Base-by-base conservation (phyloP, 345 rosid genomes). In the Nephelium lappaceum region DNA sequence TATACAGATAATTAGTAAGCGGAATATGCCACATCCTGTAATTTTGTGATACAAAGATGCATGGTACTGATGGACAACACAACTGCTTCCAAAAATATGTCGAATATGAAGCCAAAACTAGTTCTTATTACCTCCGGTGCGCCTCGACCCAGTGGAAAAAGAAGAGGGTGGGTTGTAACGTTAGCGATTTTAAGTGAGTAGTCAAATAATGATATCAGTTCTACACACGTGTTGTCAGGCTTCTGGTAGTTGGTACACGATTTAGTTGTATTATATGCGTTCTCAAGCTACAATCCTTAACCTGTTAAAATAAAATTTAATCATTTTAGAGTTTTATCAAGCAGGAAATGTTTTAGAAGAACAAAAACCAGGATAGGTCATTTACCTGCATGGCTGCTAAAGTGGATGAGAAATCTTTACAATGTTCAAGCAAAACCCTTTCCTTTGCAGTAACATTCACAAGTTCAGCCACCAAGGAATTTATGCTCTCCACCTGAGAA, bases 341-440 rank as follows among this genome's bases (percentile, higher is more conserved):
- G 65, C 8, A 62, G 69, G 67, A 75, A 67, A 57, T 49, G 66
- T 36, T n/a, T 38, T 4, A 45, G 45, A 69, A 38, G 36, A n/a
- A 27, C 5, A 16, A 63, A 38, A 41, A 24, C 19, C 60, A 71
- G 73, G 63, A 73, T 23, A 39, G 69, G 51, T 19, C 0, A 2
- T 49, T 74, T 86, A 96, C 99, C 98, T 94, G 97, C 87, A 91
- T 67, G 67, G 92, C 89, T 41, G 97, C 90, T 87, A 91, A 82
- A 27, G 74, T 70, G 65, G 93, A 89, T 80, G 93, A 89, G 83
- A 91, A 86, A 78, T 85, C 89, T 85, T 85, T 93, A 86, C 97
- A 90, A 72, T 81, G 89, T 78, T 84, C 89, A 11, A 94, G 97
- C 71, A 88, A 85, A 84, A 82, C 80, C 83, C 70, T 88, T 86